These are phyloP conservation scores for Paraconiothyrium sp. DNA, from an alignment of 2,329 filamentous ascomycete genomes.

Conservation along the genomic window DNA sequence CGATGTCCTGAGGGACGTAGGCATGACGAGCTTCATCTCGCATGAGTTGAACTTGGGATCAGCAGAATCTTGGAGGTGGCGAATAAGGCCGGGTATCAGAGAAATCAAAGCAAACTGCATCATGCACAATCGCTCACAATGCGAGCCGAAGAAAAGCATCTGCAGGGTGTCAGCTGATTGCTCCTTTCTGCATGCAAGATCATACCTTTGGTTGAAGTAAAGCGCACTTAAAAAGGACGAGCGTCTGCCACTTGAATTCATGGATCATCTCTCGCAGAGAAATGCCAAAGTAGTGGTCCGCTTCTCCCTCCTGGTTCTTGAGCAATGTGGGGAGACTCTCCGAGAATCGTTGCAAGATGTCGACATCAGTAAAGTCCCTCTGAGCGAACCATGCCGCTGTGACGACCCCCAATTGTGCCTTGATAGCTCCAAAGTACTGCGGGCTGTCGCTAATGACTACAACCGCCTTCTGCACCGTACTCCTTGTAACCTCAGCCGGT, in stretches of 20 bases:
- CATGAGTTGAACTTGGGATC: constrained; percentile 91
- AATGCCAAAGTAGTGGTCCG: constrained; percentile 85
- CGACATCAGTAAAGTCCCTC: constrained; percentile 88
- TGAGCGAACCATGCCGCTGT: constrained; percentile 97
- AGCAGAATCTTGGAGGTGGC: constrained; percentile 92
- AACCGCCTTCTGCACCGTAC: constrained; percentile 96
- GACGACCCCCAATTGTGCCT: constrained; percentile 88
- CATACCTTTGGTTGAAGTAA: constrained; percentile 90
- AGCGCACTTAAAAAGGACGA: constrained; percentile 93
- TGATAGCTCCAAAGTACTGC: constrained; percentile 87
- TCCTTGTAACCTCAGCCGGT: constrained; percentile 90
- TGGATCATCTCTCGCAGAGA: constrained; percentile 91
- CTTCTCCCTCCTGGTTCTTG: constrained; percentile 73
- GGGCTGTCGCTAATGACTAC: constrained; percentile 94
- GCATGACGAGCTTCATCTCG: constrained; percentile 76
- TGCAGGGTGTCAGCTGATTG: constrained; percentile 50
- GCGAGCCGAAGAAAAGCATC: constrained; percentile 99
- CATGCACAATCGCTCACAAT: constrained; percentile 96
- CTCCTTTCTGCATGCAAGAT: too few species aligned
- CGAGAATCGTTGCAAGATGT: constrained; percentile 90
- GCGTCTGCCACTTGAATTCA: constrained; percentile 92
- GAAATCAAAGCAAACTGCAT: constrained; percentile 97
- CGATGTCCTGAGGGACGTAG: constrained; percentile 88
- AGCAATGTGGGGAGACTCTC: constrained; percentile 76
- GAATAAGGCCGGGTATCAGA: constrained; percentile 89